Evolutionary conservation across 495 filamentous ascomycete genomes (phyloP), one percentile per base, ranked within the genome.

Genomic region (Aspergillus heteromorphus): DNA sequence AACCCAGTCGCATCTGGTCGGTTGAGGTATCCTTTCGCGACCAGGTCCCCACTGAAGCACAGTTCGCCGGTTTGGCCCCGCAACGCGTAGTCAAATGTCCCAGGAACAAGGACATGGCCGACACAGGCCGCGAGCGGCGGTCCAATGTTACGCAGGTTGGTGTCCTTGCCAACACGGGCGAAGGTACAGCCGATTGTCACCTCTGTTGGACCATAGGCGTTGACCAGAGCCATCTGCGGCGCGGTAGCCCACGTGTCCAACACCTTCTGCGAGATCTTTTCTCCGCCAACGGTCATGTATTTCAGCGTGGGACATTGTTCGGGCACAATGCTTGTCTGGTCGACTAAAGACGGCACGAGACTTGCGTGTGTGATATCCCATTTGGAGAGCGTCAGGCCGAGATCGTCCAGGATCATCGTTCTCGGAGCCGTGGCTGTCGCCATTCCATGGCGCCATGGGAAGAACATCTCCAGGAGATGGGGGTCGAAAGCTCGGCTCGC

Each of bases 151-250:
- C 87, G 86, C 1, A 89, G 74, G 49, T 87, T 87, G 7, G 87
- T 89, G 47, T 83, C 83, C 18, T 67, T 59, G 1, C 83, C 83
- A 31, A 96, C 87, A 31, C 85, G 79, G 9, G 84, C 82, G 55
- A 84, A 91, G 68, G 91, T 90, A 40, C 87, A 85, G 4, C 92
- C 92, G 59, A 97, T 96, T 0, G 92, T 95, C 0, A 87, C 84
- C 65, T 97, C 92, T 0, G 91, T 96, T 1, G 92, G 92, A 5
- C 92, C 92, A 49, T 88, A 88, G 2, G 74, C 74, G 47, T 79
- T 79, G 30, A 69, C 71, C 23, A 79, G 65, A 6, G 69, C 65
- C 19, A 72, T 68, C 49, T 73, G 54, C 1, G 57, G 40, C 16
- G 57, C 53, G 3, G 54, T 51, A 9, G 71, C 73, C 75, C 75